Percentiles rank a stretch among this genome's conserved stretches.
Conservation (phyloP, 768 basidiomycete species). For the Trametes cingulata region DNA sequence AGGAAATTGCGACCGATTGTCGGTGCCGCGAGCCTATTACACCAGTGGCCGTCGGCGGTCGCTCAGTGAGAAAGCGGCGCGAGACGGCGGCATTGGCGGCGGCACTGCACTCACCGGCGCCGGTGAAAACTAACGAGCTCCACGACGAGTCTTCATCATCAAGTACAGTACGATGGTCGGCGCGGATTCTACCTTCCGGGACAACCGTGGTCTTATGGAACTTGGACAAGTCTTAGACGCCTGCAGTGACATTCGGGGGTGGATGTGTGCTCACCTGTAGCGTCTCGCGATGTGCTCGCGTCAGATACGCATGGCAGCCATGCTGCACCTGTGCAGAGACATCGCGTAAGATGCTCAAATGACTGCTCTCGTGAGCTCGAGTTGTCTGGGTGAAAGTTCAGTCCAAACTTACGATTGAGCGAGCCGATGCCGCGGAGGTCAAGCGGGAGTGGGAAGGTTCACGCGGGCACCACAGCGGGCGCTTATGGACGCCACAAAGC, state of each 20-base stretch:
- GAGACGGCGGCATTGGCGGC: neutral
- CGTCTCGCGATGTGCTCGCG: neutral
- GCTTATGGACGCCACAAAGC: neutral
- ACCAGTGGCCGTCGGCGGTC: too few species aligned
- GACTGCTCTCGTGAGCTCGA: constrained; percentile 7
- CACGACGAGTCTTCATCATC: neutral
- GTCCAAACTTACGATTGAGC: neutral
- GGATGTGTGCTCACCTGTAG: too few species aligned
- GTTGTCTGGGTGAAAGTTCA: neutral
- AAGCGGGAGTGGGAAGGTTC: constrained; percentile 1
- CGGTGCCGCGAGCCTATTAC: neutral
- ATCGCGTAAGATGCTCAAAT: neutral
- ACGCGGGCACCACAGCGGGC: constrained; percentile 3
- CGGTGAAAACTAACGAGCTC: neutral
- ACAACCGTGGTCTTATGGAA: too few species aligned
- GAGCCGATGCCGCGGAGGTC: neutral
- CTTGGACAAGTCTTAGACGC: too few species aligned
- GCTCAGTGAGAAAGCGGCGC: neutral
- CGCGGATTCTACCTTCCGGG: neutral
- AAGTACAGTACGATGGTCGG: neutral
- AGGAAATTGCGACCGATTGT: neutral
- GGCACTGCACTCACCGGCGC: neutral
- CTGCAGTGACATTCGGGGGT: too few species aligned
- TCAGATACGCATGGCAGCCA: neutral
- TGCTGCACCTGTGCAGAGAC: neutral